Base-by-base conservation (phyloP, 208 protist genomes). In the Acanthamoeba culbertsoni region DNA sequence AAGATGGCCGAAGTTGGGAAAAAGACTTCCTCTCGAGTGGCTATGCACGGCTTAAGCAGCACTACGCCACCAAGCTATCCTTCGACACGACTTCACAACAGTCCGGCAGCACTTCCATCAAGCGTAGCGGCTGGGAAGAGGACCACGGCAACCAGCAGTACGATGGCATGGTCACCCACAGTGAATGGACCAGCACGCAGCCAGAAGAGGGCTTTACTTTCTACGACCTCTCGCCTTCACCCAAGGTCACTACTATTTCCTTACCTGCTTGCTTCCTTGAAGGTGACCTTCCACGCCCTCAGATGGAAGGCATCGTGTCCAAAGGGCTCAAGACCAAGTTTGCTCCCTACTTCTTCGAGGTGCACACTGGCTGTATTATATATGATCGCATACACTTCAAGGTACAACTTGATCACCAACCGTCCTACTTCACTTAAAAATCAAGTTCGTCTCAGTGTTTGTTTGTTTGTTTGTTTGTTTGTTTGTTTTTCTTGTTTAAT, bases 291-390 rank as follows among this genome's bases (percentile, higher is more conserved):
- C 28, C 37, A 35, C 59, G 59, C 33, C 5, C 4, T 7, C 42
- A 82, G 71, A 82, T 82, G 71, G 79, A 89, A 20, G 79, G 79
- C 48, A 65, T 89, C 33, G 79, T 89, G 28, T 57, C 79, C 79
- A 89, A 65, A 33, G 26, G 53, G 20, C 79, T 89, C 33, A 89
- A 89, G 79, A 89, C 79, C 79, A 89, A 89, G 79, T 89, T 68
- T 43, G 79, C 79, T n/a, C 79, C 79, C 8, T 89, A 46, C 40
- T 89, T 89, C 79, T 89, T 89, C 53, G 51, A 65, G 48, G 53
- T 89, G 23, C 51, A 65, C 40, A 89, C 79, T 0, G 79, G 79
- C 20, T 89, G 79, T 51, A 89, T 89, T 26, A 37, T 89, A 26
- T 89, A 89, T 37, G 79, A 89, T 28, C 79, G 79, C 35, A 57